Evolutionary conservation across 1,284 basidiomycete genomes (phyloP).

Genomic region (Cryptococcus maquisensis): DNA sequence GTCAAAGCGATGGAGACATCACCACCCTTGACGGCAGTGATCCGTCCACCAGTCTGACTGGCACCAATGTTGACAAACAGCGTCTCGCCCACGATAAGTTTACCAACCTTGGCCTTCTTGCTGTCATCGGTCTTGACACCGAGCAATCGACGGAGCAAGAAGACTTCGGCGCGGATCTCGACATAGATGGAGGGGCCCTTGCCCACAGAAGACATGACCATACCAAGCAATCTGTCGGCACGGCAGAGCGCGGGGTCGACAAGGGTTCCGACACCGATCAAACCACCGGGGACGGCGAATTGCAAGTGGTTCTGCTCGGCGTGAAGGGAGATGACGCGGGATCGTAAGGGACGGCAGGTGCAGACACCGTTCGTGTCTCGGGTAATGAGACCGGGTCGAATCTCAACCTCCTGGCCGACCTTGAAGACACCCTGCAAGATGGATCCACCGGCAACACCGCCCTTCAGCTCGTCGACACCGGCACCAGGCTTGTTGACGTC

Average conservation of each 20-base stretch:
- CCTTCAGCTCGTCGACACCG: conserved; percentile 93
- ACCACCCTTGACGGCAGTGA: conserved; percentile 85
- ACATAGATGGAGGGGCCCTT: conserved; percentile 91
- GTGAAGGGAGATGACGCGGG: conserved; percentile 81
- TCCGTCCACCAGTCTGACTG: conserved; percentile 88
- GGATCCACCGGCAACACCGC: conserved; percentile 95
- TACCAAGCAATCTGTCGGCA: conserved; percentile 93
- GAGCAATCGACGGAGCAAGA: conserved; percentile 88
- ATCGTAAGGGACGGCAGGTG: conserved; percentile 90
- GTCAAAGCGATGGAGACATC: conserved; percentile 88
- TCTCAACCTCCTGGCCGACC: conserved; percentile 92
- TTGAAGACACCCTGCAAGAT: conserved; percentile 89
- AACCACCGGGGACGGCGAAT: conserved; percentile 93
- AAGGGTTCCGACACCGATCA: conserved; percentile 96
- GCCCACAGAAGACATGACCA: conserved; percentile 90
- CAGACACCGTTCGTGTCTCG: conserved; percentile 89
- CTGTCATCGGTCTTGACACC: conserved; percentile 93
- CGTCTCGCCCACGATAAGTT: conserved; percentile 88
- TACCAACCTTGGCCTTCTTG: conserved; percentile 90
- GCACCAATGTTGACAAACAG: conserved; percentile 92
- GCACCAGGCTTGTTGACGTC: conserved; percentile 99
- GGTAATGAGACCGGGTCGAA: conserved; percentile 93
- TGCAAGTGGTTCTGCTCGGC: conserved; percentile 92
- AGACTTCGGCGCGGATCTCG: conserved; percentile 60
- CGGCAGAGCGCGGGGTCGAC: conserved; percentile 96